Base-by-base conservation (phyloP, 495 filamentous ascomycete genomes). In the Aspergillus nidulans region DNA sequence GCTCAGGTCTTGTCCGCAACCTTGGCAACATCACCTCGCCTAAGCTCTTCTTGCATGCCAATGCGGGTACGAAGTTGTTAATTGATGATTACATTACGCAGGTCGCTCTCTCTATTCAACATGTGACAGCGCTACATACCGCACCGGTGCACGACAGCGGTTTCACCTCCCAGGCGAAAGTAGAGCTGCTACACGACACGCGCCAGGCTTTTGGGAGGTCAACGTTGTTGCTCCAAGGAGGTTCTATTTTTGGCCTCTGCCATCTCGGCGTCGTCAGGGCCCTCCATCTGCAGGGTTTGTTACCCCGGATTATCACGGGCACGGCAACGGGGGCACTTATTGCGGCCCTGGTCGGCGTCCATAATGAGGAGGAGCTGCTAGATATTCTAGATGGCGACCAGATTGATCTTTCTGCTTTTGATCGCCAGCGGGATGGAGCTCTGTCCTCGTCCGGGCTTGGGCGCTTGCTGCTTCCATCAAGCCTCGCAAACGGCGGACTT, bases 211-310 rank as follows among this genome's bases (percentile, higher is more conserved):
- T 95, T 75, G 92, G 92, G 18, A 77, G 91, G 40, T 91, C 84
- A 36, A 91, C 89, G 1, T 75, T 97, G 42, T 87, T 96, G 12
- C 69, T 97, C 4, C 92, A 96, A 65, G 92, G 92, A 19, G 92
- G 92, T 2, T 87, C 91, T 25, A 91, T 94, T 32, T 97, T 97
- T 61, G 92, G 91, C 0, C 70, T 96, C 6, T 96, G 90, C 60
- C 92, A 97, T 70, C 65, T 97, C 1, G 92, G 92, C 1, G 90
- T 97, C 0, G 88, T 96, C 44, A 95, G 91, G 62, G 92, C 91
- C 1, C 69, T 97, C 42, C 89, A 95, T 71, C 70, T 90, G 12
- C 78, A 87, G n/a, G 91, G 90, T 1, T 70, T 96, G 12, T 71
- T 97, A 25, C 92, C 92, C 15, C 80, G 91, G 8, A 95, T 97